Conservation (phyloP, 2,329 filamentous ascomycete genomes). For the Teratosphaeria pseudoeucalypti region DNA sequence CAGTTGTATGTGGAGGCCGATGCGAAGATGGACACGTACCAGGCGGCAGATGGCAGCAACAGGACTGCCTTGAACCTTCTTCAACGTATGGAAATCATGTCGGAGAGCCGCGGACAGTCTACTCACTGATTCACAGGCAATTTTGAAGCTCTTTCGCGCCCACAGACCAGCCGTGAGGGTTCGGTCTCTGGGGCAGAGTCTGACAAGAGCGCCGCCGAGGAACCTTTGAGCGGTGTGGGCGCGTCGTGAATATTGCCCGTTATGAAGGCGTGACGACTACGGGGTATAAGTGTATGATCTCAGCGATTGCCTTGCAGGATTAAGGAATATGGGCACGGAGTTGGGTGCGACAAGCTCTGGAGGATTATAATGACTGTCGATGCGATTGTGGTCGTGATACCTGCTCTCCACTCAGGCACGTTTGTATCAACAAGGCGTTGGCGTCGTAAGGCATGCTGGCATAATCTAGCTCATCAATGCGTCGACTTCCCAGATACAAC, state of each 20-base stretch:
- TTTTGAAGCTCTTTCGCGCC: constrained; percentile 39
- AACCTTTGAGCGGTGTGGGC: constrained; percentile 21
- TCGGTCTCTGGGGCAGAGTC: constrained; percentile 9
- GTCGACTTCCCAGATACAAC: not conserved
- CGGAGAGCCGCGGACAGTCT: not conserved
- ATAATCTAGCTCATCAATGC: not conserved
- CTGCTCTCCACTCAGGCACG: not conserved
- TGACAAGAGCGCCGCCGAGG: constrained; percentile 16
- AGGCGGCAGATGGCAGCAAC: constrained; percentile 60
- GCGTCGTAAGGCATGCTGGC: no score
- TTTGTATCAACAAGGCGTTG: not conserved
- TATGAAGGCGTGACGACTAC: not conserved
- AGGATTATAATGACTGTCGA: not conserved
- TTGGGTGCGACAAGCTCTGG: not conserved
- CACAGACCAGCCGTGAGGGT: constrained; percentile 6
- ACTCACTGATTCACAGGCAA: constrained; percentile 25
- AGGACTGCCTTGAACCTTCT: constrained; percentile 56
- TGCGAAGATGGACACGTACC: constrained; percentile 55
- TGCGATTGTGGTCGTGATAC: not conserved
- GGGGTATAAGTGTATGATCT: not conserved
- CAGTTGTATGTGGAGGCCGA: constrained; percentile 79
- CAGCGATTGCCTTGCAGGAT: not conserved
- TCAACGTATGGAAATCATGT: constrained; percentile 57
- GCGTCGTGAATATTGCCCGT: constrained; percentile 9
- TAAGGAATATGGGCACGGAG: not conserved